Base-by-base conservation (phyloP, 352 stramenopile species). In the Globisporangium spiculum region DNA sequence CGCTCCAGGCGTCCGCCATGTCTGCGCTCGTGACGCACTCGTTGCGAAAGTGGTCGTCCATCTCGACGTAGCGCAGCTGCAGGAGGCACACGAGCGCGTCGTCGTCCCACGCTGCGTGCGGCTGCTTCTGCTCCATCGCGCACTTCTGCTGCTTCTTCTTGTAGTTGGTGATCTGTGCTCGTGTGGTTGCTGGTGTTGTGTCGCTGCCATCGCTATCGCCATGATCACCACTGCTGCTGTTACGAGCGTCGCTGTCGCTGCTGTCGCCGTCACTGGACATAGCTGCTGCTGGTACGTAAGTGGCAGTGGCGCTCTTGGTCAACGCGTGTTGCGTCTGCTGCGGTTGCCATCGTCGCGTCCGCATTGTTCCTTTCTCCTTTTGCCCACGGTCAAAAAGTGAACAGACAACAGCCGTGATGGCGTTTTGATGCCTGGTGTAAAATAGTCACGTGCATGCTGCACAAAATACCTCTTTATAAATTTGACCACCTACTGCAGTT, bases 51-150 rank as follows among this genome's bases (percentile, higher is more conserved):
- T 57, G 52, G n/a, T 24, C 52, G 22, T 34, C 24, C 52, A 57
- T 57, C 52, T 57, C 52, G 3, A 57, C 24, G 52, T 57, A 57
- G 52, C 52, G 52, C 22, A 57, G 52, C 52, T 57, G 52, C 52
- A 57, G 52, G 52, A 57, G 52, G 24, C 52, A 57, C 52, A 57
- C 52, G 24, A 57, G 52, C 52, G 52, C 10, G 8, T 57, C 52
- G 9, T 34, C 52, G 52, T 57, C 22, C 52, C 52, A 57, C 9
- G 22, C 3, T 24, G 52, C 52, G 22, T 24, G 52, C 22, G 8
- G 1, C 9, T 32, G 22, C 9, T 27, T 16, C 7, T 56, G 50
- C 34, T 41, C 8, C 34, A 9, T 41, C 9, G 34, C 9, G 8
- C 34, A 7, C 50, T 56, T 22, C 0, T 20, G 52, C 3, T 34